Conservation (phyloP, 345 rosid species). For the Gossypium australe region DNA sequence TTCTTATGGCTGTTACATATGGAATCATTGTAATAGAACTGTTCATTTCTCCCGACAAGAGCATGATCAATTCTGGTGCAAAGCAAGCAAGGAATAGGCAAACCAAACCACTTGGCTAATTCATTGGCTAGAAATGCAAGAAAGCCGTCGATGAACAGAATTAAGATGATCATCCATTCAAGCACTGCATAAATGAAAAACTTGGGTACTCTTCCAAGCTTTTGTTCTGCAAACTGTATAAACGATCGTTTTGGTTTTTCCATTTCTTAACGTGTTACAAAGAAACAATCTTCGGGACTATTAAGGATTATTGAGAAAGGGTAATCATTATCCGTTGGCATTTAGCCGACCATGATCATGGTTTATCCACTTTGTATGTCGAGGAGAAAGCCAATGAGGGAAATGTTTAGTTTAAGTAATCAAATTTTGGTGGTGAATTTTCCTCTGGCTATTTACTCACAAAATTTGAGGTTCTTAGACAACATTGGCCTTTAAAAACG, state of each 20-base stretch:
- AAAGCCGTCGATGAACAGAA: slow-evolving; percentile 65
- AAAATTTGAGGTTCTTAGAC: background rate
- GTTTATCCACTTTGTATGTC: background rate
- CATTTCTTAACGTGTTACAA: slow-evolving; percentile 30
- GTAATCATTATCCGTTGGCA: background rate
- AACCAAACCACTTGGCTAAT: slow-evolving; percentile 69
- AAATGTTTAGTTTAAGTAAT: slow-evolving; percentile 2
- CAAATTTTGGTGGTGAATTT: slow-evolving; percentile 25
- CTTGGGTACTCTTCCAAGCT: slow-evolving; percentile 57
- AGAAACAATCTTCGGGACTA: background rate
- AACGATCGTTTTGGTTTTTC: slow-evolving; percentile 54
- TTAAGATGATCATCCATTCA: slow-evolving; percentile 65
- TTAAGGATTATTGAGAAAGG: background rate
- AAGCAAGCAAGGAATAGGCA: slow-evolving; percentile 72
- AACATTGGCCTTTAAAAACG: slow-evolving; percentile 4
- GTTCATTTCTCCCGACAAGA: slow-evolving; percentile 37
- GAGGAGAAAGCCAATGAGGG: background rate
- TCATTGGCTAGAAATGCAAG: slow-evolving; percentile 59
- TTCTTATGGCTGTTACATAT: slow-evolving; percentile 76
- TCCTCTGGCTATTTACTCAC: background rate
- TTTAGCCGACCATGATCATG: slow-evolving; percentile 32
- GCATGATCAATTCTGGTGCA: slow-evolving; percentile 83
- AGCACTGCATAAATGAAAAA: slow-evolving; percentile 64
- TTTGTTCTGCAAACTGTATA: slow-evolving; percentile 54
- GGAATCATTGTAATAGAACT: slow-evolving; percentile 74